phyloP scores from a whole-genome alignment of 176 grass and related monocot species.

The Thalia dealbata region DNA sequence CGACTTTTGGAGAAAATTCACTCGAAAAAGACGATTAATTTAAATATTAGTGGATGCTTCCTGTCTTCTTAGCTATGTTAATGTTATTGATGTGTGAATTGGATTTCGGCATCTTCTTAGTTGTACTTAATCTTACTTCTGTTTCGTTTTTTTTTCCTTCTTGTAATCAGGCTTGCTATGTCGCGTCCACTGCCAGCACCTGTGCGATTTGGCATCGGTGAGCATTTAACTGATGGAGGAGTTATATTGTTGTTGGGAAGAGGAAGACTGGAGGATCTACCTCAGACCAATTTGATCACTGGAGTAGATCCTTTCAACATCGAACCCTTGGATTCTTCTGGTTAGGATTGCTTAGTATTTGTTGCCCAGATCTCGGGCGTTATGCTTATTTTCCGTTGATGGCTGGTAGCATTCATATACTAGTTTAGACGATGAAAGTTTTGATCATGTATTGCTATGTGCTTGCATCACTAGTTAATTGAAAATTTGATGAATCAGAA shows the following conservation, averaged over 20 bases:
- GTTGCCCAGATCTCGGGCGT: background rate
- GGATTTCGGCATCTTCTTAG: background rate
- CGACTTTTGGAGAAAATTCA: background rate
- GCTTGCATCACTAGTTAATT: no score
- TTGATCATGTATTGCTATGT: no score
- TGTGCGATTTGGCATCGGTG: background rate
- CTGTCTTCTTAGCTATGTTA: background rate
- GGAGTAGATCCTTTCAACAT: background rate
- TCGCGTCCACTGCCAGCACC: background rate
- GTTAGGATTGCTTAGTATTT: background rate
- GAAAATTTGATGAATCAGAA: no score
- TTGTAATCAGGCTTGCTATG: background rate
- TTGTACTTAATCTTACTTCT: background rate
- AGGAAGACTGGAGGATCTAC: background rate
- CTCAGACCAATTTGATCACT: background rate
- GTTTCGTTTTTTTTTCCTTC: background rate
- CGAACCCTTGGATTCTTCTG: background rate
- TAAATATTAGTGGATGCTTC: background rate
- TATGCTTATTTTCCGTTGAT: background rate
- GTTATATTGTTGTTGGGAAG: background rate
- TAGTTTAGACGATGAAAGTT: background rate
- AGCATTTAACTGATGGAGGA: background rate
- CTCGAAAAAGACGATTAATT: background rate
- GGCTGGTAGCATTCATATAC: background rate
- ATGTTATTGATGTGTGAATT: background rate